Conservation (phyloP, 2,329 filamentous ascomycete genomes). For the Fusarium tricinctum region DNA sequence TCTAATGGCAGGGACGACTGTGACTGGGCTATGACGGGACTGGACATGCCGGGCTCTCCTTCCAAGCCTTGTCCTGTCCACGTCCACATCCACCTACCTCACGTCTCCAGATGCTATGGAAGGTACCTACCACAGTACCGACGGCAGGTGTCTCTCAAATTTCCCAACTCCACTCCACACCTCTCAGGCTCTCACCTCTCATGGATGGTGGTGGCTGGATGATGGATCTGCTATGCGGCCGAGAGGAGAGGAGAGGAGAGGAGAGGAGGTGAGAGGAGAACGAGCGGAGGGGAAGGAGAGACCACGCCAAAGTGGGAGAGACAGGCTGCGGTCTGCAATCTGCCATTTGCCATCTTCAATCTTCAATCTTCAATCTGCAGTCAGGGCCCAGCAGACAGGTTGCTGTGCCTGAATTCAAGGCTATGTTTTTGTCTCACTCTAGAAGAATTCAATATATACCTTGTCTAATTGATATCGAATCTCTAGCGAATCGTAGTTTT, state of each 20-base stretch:
- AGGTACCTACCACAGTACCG: no score
- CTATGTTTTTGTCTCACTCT: constrained; percentile 10
- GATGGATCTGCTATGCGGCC: background rate
- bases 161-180: background rate
- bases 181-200: background rate
- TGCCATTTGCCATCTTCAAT: no score
- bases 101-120: no score
- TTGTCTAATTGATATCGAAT: background rate
- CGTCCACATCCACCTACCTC: no score
- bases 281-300: background rate
- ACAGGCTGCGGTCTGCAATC: no score
- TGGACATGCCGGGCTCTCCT: no score
- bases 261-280: background rate
- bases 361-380: background rate
- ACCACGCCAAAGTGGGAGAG: no score
- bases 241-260: background rate
- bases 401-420: background rate
- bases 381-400: background rate
- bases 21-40: no score
- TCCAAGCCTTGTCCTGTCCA: no score
- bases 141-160: background rate
- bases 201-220: background rate
- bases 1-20: no score
- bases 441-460: constrained; percentile 4
- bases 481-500: constrained; percentile 7